Conservation (phyloP, 345 rosid species). For the Bruguiera gymnorhiza region DNA sequence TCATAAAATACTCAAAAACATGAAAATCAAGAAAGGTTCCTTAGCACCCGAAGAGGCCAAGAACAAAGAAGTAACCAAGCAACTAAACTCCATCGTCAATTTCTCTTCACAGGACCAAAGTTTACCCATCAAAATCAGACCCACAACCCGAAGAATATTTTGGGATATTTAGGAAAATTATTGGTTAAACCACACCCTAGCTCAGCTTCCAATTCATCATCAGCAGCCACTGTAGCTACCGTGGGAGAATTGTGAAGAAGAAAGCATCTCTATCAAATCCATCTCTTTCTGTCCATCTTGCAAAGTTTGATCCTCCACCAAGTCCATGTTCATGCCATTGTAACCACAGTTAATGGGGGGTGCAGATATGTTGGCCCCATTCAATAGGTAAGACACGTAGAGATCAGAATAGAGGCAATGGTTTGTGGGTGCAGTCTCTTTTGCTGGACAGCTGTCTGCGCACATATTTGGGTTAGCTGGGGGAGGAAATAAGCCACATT, state of each 20-base stretch:
- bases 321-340: slow-evolving; percentile 14
- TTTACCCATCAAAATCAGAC: background rate
- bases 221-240: slow-evolving; percentile 22
- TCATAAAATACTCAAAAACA: background rate
- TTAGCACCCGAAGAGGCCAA: background rate
- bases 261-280: slow-evolving; percentile 97
- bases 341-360: slow-evolving; percentile 16
- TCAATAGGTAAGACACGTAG: slow-evolving; percentile 54
- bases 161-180: too few species aligned
- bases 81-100: too few species aligned
- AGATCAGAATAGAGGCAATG: slow-evolving; percentile 54
- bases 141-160: background rate
- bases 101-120: background rate
- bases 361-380: slow-evolving; percentile 35
- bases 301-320: slow-evolving; percentile 25
- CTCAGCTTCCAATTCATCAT: background rate
- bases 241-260: slow-evolving; percentile 43
- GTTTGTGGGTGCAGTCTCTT: slow-evolving; percentile 11
- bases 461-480: slow-evolving; percentile 5
- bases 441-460: slow-evolving; percentile 8
- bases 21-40: background rate
- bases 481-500: slow-evolving; percentile 18
- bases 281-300: slow-evolving; percentile 52
- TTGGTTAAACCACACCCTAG: background rate
- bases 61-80: too few species aligned